These are phyloP conservation scores for Cutaneotrichosporon dermatis DNA, from an alignment of 1,284 basidiomycete species.

Conservation along the genomic window DNA sequence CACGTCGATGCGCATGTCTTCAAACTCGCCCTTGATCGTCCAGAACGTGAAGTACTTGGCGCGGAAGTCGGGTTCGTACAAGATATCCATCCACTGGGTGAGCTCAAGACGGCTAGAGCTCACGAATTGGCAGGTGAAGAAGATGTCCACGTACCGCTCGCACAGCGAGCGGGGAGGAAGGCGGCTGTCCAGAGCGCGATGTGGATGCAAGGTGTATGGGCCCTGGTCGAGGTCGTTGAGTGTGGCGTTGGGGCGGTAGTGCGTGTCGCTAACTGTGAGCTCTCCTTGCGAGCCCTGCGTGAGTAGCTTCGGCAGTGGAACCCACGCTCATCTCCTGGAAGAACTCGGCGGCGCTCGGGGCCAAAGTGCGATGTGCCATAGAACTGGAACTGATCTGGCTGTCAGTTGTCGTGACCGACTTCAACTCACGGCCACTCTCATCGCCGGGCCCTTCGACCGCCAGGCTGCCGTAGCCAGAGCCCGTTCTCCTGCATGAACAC, in stretches of 20 bases:
- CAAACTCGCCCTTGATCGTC: constrained; percentile 21
- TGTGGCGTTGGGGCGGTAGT: constrained; percentile 3
- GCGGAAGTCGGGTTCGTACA: constrained; percentile 31
- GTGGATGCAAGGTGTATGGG: constrained; percentile 17
- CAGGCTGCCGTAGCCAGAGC: constrained; percentile 21
- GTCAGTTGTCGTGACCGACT: constrained; percentile 1
- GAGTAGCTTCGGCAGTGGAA: too few relatives aligned
- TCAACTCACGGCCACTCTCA: constrained; percentile 16
- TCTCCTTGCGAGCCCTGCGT: constrained; percentile 3
- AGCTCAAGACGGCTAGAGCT: neutral
- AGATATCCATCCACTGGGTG: constrained; percentile 29
- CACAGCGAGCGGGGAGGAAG: constrained; percentile 26
- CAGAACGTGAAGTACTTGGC: constrained; percentile 27
- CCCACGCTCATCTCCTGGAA: constrained; percentile 17
- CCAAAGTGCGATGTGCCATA: constrained; percentile 34
- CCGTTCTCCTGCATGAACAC: constrained; percentile 28
- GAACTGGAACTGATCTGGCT: constrained; percentile 24
- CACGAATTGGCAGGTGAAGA: constrained; percentile 32
- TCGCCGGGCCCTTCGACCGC: constrained; percentile 16
- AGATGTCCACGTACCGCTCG: constrained; percentile 24
- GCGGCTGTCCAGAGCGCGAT: constrained; percentile 22
- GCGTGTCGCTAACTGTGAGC: constrained; percentile 18
- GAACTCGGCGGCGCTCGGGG: constrained; percentile 25
- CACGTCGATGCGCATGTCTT: constrained; percentile 30
- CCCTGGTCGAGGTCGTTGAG: constrained; percentile 11